A percentile compares a stretch with the other conserved stretches of the same genome.
These are phyloP conservation scores for Cymodocea nodosa DNA, from an alignment of 116 monocot genomes.

Conservation along the genomic window DNA sequence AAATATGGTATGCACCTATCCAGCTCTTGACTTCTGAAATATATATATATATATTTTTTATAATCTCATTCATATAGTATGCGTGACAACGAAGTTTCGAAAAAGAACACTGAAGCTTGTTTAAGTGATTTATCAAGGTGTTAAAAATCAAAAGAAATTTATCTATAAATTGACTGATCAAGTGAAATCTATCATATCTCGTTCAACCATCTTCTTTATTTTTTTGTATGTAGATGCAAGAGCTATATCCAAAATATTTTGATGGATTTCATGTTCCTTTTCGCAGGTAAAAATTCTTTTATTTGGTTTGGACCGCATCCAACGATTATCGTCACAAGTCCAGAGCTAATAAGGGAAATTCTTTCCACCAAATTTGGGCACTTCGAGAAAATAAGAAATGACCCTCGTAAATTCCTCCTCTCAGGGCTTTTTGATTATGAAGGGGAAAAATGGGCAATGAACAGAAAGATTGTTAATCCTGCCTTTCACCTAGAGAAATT, in stretches of 20 bases:
- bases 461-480: constrained; percentile 40
- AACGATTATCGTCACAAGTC: constrained; percentile 31
- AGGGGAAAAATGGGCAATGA: constrained; percentile 36
- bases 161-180: no score
- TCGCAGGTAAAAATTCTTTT: constrained; percentile 20
- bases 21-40: background rate
- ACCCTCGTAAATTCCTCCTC: constrained; percentile 3
- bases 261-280: no score
- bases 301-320: constrained; percentile 40
- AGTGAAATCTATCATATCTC: no score
- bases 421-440: constrained; percentile 18
- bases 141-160: no score
- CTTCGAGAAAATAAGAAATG: constrained; percentile 14
- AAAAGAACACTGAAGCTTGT: no score
- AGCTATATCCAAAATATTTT: no score
- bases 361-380: constrained; percentile 44
- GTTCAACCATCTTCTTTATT: no score
- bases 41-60: background rate
- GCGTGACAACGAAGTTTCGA: no score
- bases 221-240: no score
- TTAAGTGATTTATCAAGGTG: no score
- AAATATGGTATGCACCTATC: constrained; percentile 11
- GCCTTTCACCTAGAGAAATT: constrained; percentile 50
- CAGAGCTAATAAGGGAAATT: constrained; percentile 31
- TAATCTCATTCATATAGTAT: no score